A percentile compares a stretch with the other conserved stretches of the same genome.
phyloP scores from a whole-genome alignment of 164 flowering plant genomes.

The Litsea cubeba region DNA sequence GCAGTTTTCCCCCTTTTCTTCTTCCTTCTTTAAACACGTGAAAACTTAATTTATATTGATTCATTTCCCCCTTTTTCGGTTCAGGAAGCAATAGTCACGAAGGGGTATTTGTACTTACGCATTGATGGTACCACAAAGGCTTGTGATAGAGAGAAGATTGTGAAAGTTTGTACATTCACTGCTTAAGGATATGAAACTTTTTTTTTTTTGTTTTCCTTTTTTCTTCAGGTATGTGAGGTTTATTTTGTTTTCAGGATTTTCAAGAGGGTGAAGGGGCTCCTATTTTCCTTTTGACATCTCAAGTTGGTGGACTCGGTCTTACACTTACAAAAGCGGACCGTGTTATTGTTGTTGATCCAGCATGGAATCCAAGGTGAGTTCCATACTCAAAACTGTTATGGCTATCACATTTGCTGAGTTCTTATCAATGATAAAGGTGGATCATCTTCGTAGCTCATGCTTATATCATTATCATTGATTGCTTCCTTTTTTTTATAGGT shows the following conservation, averaged over 20 bases:
- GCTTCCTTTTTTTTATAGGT: background rate
- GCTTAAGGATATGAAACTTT: background rate
- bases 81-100: slow-evolving; percentile 59
- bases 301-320: slow-evolving; percentile 98
- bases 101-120: slow-evolving; percentile 58
- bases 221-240: background rate
- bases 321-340: slow-evolving; percentile 98
- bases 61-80: slow-evolving; percentile 2
- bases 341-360: slow-evolving; percentile 99
- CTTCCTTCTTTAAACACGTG: background rate
- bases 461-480: background rate
- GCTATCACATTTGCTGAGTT: background rate
- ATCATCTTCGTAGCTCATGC: background rate
- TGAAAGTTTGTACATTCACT: slow-evolving; percentile 48
- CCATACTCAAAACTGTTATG: background rate
- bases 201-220: background rate
- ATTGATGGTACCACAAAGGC: slow-evolving; percentile 97
- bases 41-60: background rate
- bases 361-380: slow-evolving; percentile 98
- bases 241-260: slow-evolving; percentile 55
- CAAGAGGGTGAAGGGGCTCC: slow-evolving; percentile 86
- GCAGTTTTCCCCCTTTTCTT: background rate
- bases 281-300: slow-evolving; percentile 91
- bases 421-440: background rate
- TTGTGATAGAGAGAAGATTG: slow-evolving; percentile 67